Conservation (phyloP, 306 rosid genomes). For the Ochetophila trinervis region DNA sequence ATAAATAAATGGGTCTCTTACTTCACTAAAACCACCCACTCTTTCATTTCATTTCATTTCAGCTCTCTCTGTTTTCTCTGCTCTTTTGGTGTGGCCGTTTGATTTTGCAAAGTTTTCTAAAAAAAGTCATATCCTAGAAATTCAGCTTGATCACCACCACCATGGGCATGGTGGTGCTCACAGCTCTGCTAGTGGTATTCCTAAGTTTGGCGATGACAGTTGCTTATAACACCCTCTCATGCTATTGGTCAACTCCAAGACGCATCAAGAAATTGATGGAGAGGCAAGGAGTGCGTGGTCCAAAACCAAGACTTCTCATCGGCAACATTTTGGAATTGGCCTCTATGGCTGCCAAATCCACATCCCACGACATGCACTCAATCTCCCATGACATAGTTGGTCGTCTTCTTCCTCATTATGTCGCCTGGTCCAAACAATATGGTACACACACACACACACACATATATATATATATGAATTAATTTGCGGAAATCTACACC, state of each 20-base stretch:
- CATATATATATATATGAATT: neutral
- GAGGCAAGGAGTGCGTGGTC: slow-evolving; percentile 85
- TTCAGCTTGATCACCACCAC: neutral
- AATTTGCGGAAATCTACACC: too few relatives aligned
- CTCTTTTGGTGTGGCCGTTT: too few relatives aligned
- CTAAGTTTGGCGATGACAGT: slow-evolving; percentile 39
- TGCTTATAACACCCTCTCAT: slow-evolving; percentile 45
- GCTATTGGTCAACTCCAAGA: slow-evolving; percentile 64
- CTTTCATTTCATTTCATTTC: too few relatives aligned
- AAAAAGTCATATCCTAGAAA: too few relatives aligned
- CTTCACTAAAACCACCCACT: too few relatives aligned
- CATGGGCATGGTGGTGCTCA: slow-evolving; percentile 36
- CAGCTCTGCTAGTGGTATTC: slow-evolving; percentile 29
- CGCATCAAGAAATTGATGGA: slow-evolving; percentile 75
- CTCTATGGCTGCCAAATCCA: slow-evolving; percentile 52
- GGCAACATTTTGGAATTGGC: slow-evolving; percentile 82
- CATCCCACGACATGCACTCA: slow-evolving; percentile 65
- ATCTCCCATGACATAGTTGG: slow-evolving; percentile 76
- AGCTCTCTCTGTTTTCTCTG: too few relatives aligned
- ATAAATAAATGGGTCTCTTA: too few relatives aligned
- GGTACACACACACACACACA: slow-evolving; percentile 30
- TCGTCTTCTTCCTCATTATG: slow-evolving; percentile 83
- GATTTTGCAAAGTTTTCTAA: too few relatives aligned
- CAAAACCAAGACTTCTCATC: slow-evolving; percentile 55
- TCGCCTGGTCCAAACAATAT: slow-evolving; percentile 65